Evolutionary conservation across 108 stramenopile genomes (phyloP), one percentile per base, ranked within the genome.

Genomic region (Thalassiosira profunda): DNA sequence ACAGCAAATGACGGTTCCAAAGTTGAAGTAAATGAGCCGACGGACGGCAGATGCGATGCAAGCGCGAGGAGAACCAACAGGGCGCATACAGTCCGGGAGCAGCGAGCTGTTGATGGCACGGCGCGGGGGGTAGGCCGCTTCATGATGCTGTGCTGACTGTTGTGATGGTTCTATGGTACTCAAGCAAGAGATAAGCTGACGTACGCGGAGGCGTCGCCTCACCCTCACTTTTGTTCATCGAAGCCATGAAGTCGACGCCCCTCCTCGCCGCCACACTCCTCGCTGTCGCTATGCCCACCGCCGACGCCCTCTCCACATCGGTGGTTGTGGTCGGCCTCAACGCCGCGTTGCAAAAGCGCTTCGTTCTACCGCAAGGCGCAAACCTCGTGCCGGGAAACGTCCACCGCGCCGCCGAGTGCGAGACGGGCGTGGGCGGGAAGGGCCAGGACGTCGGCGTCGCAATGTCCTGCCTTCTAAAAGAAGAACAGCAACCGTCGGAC

Each of bases 391-490:
- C 94, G 0, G 94, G 91, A 5, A 82, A 86, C 45, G 94, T 95
- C 20, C 91, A 91, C 63, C 82, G 91, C 8, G 85, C 88, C 3
- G 45, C 43, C 30, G 25, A 46, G 4, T 70, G 81, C 8, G 84
- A 88, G 36, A 72, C 72, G 4, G 94, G 94, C 5, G 79, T 95
- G 1, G 94, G 94, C 4, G 94, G 94, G 25, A 95, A 95, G 55
- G 94, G 91, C 0, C 94, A 95, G 67, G 94, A 92, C 70, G 94
- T 90, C 5, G 94, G 85, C 33, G 85, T 92, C 37, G 79, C 90
- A 8, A 26, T 94, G 52, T 64, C 74, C 23, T 91, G 90, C 41
- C 49, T 91, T 12, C 33, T 63, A 52, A 47, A 59, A 35, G 25
- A 36, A 62, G 41, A 33, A 33, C 21, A 60, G 42, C 26, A 62